Evolutionary conservation across 208 protist genomes (phyloP).

Genomic region (Crithidia expoeki): DNA sequence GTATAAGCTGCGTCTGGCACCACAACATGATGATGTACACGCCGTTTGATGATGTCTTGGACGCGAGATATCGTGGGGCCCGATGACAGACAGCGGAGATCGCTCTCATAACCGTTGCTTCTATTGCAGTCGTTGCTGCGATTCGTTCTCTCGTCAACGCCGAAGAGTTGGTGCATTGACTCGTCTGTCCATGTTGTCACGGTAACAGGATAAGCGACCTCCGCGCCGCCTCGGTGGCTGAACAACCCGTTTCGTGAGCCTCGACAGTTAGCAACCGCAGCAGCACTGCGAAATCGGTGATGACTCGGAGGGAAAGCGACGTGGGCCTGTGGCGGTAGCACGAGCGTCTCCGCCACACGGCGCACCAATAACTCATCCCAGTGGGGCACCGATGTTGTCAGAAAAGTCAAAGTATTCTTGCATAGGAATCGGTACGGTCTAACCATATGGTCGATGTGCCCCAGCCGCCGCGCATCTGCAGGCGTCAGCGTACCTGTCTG

Average conservation of each 20-base stretch:
- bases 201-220: not conserved
- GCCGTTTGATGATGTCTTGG: conserved; percentile 50
- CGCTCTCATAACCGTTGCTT: not conserved
- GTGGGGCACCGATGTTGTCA: conserved; percentile 40
- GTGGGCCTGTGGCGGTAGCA: conserved; percentile 66
- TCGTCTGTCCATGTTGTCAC: conserved; percentile 37
- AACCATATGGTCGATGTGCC: conserved; percentile 41
- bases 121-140: not conserved
- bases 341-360: conserved; percentile 55
- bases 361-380: conserved; percentile 73
- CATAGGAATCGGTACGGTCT: conserved; percentile 49
- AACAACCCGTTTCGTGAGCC: not conserved
- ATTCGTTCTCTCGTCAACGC: not conserved
- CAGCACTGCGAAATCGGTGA: not conserved
- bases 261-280: not conserved
- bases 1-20: conserved; percentile 71
- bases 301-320: conserved; percentile 51
- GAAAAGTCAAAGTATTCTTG: conserved; percentile 48
- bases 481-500: conserved; percentile 10
- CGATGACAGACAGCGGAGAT: not conserved
- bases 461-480: conserved; percentile 37
- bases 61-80: conserved; percentile 30
- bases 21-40: conserved; percentile 65
- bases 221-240: not conserved
- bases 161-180: conserved; percentile 28